Percentiles rank a stretch among this genome's conserved stretches.
These are phyloP conservation scores for Dianthus caryophyllus DNA, from an alignment of 148 eudicot genomes.

Conservation along the genomic window DNA sequence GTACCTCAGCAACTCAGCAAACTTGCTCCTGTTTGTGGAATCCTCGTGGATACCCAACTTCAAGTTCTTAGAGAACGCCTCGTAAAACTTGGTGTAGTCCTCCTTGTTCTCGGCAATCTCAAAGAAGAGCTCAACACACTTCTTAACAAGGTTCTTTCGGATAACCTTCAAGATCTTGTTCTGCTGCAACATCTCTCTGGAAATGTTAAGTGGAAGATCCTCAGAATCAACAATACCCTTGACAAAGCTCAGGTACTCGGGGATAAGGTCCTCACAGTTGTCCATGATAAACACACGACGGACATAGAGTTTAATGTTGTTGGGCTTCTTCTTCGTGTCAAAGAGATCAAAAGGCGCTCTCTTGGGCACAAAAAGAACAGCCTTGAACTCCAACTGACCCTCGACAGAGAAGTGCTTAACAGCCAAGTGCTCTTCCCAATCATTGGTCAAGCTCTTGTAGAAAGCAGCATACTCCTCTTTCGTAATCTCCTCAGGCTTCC, in stretches of 20 bases:
- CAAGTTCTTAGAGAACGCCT: constrained; percentile 79
- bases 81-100: constrained; percentile 73
- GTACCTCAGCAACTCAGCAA: constrained; percentile 72
- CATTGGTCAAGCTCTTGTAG: constrained; percentile 70
- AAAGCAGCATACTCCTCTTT: constrained; percentile 74
- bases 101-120: constrained; percentile 94
- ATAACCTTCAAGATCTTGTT: constrained; percentile 89
- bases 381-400: constrained; percentile 87
- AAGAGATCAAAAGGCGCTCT: constrained; percentile 86
- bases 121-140: constrained; percentile 77
- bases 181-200: constrained; percentile 73
- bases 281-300: constrained; percentile 89
- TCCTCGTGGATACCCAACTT: constrained; percentile 86
- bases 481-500: constrained; percentile 82
- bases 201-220: constrained; percentile 79
- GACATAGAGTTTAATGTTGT: constrained; percentile 82
- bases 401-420: constrained; percentile 90
- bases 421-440: constrained; percentile 80
- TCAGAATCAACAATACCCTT: constrained; percentile 90
- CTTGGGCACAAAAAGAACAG: constrained; percentile 76
- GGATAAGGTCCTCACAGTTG: constrained; percentile 83
- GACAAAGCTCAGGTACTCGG: constrained; percentile 74
- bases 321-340: constrained; percentile 74
- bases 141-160: constrained; percentile 77
- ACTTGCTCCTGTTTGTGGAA: constrained; percentile 60